phyloP scores from a whole-genome alignment of 306 rosid genomes.

The Quercus glauca region DNA sequence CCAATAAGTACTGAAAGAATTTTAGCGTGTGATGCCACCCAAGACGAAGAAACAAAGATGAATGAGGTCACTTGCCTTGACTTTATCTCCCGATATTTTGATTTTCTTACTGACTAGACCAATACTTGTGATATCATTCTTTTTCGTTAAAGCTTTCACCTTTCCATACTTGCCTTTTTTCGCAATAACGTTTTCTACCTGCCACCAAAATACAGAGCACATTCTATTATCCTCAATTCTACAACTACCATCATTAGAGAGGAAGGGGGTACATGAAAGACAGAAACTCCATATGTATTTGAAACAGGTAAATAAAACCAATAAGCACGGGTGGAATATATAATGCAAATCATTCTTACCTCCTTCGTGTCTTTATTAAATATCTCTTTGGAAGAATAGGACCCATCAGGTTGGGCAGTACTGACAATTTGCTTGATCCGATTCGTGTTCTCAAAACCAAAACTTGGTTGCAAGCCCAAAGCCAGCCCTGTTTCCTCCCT shows the following conservation, averaged over 20 bases:
- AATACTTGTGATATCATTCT: constrained; percentile 42
- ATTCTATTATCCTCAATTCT: background rate
- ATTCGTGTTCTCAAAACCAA: constrained; percentile 48
- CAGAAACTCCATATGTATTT: background rate
- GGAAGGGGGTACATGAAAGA: constrained; percentile 4
- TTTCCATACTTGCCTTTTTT: constrained; percentile 61
- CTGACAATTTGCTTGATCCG: constrained; percentile 50
- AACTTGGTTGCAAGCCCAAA: constrained; percentile 43
- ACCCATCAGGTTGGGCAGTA: constrained; percentile 44
- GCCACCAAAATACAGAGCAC: constrained; percentile 26
- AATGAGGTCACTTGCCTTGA: constrained; percentile 56
- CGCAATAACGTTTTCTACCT: constrained; percentile 55
- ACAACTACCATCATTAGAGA: background rate
- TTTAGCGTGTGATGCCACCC: background rate
- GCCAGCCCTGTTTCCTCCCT: constrained; percentile 46
- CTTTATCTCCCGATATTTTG: constrained; percentile 78
- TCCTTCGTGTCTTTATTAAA: constrained; percentile 44
- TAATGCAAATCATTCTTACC: constrained; percentile 40
- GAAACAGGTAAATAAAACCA: constrained; percentile 24
- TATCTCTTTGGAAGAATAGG: constrained; percentile 59
- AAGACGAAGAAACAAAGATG: background rate
- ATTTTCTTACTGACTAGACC: constrained; percentile 66
- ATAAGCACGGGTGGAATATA: constrained; percentile 4
- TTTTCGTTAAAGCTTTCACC: constrained; percentile 54
- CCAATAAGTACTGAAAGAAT: background rate